Conservation (phyloP, 768 basidiomycete genomes). For the Candolleomyces eurysporus region DNA sequence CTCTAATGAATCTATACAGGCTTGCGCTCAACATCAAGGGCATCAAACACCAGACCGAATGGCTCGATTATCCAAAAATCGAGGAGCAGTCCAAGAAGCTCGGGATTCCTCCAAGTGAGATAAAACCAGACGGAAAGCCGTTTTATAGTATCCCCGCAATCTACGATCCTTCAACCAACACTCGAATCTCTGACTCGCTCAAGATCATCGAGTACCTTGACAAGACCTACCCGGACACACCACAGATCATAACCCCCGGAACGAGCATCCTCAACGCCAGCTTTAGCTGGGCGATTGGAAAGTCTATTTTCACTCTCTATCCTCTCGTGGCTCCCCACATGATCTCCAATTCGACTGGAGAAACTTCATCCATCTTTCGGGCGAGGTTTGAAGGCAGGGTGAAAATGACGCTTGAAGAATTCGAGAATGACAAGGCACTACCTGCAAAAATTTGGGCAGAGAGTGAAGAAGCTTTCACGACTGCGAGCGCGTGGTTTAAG, state of each 20-base stretch:
- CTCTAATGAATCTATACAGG: constrained; percentile 9
- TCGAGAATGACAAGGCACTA: background rate
- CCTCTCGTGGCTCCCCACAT: background rate
- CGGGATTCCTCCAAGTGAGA: constrained; percentile 2
- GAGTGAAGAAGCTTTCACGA: background rate
- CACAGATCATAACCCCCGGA: background rate
- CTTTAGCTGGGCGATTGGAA: background rate
- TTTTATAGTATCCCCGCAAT: constrained; percentile 9
- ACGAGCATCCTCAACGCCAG: constrained; percentile 5
- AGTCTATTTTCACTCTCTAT: background rate
- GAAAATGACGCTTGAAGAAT: background rate
- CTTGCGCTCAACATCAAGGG: constrained; percentile 15
- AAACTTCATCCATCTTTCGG: background rate
- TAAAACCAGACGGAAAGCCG: constrained; percentile 6
- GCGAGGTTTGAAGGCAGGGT: background rate
- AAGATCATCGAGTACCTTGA: constrained; percentile 10
- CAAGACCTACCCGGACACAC: constrained; percentile 9
- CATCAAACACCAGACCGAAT: background rate
- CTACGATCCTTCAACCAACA: constrained; percentile 6
- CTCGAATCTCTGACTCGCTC: constrained; percentile 6
- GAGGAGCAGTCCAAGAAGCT: constrained; percentile 1
- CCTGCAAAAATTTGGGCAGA: background rate
- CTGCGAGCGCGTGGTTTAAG: background rate
- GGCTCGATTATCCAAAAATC: constrained; percentile 9
- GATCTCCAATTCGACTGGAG: background rate